A percentile compares a stretch with the other conserved stretches of the same genome.
Conservation (phyloP, 2,329 filamentous ascomycete species). For the Chrysosporium queenslandicum region DNA sequence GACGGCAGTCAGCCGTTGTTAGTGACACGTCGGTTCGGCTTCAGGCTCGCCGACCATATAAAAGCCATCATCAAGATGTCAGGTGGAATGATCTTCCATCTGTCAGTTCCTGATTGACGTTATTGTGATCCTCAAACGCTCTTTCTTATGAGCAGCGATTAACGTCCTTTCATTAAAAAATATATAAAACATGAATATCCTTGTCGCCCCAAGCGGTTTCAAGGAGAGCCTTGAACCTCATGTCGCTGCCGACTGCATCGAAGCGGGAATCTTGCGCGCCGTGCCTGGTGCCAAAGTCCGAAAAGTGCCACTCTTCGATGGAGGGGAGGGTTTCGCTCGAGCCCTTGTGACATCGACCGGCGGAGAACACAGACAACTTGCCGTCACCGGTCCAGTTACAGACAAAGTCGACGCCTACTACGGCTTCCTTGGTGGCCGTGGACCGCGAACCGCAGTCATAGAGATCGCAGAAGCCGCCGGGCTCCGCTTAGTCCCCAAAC, state of each 20-base stretch:
- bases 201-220: conserved; percentile 46
- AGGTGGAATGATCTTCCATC: neutral
- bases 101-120: neutral
- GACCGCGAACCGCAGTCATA: conserved; percentile 37
- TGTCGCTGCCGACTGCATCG: conserved; percentile 44
- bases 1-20: neutral
- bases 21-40: neutral
- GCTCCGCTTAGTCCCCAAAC: conserved; percentile 40
- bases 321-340: conserved; percentile 44
- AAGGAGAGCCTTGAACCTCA: conserved; percentile 45
- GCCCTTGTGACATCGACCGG: conserved; percentile 38
- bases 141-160: neutral
- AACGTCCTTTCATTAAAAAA: neutral
- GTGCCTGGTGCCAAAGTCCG: conserved; percentile 35
- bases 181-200: conserved; percentile 26
- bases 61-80: neutral
- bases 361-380: conserved; percentile 31
- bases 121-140: neutral
- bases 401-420: conserved; percentile 37
- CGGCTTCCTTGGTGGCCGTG: conserved; percentile 34
- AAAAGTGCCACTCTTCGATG: conserved; percentile 45
- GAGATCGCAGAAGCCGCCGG: conserved; percentile 48
- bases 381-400: conserved; percentile 40
- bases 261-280: conserved; percentile 39
- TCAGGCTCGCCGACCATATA: neutral